Evolutionary conservation across 331 rosid genomes (phyloP), one percentile per base, ranked within the genome.

Genomic region (Prunus yedoensis): DNA sequence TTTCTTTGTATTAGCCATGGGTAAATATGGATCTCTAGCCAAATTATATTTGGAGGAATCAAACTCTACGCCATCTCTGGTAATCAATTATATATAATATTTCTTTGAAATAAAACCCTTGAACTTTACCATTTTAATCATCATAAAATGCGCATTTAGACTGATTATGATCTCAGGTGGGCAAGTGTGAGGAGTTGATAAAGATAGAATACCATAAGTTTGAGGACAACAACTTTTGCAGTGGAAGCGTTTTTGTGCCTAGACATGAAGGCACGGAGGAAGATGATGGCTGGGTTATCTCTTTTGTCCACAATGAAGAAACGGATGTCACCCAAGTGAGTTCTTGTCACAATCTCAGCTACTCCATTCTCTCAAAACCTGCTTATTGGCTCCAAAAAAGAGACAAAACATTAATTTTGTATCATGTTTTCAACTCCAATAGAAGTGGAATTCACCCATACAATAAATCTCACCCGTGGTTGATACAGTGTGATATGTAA

Each of bases 221-320:
- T 68, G 96, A 80, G 89, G 69, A 85, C 54, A 91, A 83, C 23
- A 78, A 74, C 65, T 93, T 76, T 64, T 89, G 97, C 87, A 81
- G 65, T 15, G 97, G 98, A 38, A 81, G 89, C 38, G 70, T 87
- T 1, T 91, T 93, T 80, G 93, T 87, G 9, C 69, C 90, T 0
- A 80, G 49, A 80, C 76, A 77, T 62, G 83, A 71, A 54, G 85
- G 84, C 21, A 2, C 65, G n/a, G 84, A 89, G 68, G 98, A 91
- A 88, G 97, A 93, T 82, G 96, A 88, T 43, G 93, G 92, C 53
- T 91, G 97, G 97, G 80, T 93, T 51, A 50, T 91, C 63, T 68
- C 90, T 68, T 87, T 85, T 80, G 90, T 89, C 81, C 98, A 93
- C 82, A 86, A 83, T 43, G 75, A 71, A 54, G 64, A 35, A 4